Conservation (phyloP, 2,329 filamentous ascomycete genomes). For the Nemania sp. region DNA sequence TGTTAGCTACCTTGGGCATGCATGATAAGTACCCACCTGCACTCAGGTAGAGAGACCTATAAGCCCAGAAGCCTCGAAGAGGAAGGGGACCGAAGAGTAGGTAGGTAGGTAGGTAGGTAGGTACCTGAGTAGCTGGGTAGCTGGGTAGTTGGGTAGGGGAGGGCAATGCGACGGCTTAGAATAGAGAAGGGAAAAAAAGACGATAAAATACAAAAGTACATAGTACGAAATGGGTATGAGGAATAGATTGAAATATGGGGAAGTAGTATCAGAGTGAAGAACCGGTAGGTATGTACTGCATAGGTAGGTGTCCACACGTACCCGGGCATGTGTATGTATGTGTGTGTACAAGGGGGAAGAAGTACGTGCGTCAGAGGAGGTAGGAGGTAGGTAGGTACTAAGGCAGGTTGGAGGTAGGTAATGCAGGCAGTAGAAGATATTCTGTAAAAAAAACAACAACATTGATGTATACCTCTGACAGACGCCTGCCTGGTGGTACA, state of each 20-base stretch:
- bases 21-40: conserved; percentile 26
- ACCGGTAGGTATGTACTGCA: too few relatives aligned
- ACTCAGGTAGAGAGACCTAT: conserved; percentile 28
- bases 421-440: conserved; percentile 17
- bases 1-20: conserved; percentile 26
- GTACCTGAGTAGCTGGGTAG: too few relatives aligned
- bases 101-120: too few relatives aligned
- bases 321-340: too few relatives aligned
- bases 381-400: too few relatives aligned
- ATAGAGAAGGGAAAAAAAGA: conserved; percentile 15
- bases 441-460: conserved; percentile 38
- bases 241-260: conserved; percentile 26
- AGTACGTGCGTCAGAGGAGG: conserved; percentile 26
- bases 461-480: conserved; percentile 29
- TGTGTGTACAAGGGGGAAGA: conserved; percentile 26
- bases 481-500: conserved; percentile 35
- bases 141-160: neutral
- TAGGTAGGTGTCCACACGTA: neutral
- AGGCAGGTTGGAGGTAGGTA: too few relatives aligned
- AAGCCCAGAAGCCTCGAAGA: conserved; percentile 21
- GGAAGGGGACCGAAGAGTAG: neutral
- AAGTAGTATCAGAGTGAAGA: conserved; percentile 15
- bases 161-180: conserved; percentile 9
- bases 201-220: conserved; percentile 12
- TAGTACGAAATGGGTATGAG: neutral